Evolutionary conservation across 23 red algal species (phyloP), one percentile per base, ranked within the genome.

Genomic region (Gracilaria gracilis): DNA sequence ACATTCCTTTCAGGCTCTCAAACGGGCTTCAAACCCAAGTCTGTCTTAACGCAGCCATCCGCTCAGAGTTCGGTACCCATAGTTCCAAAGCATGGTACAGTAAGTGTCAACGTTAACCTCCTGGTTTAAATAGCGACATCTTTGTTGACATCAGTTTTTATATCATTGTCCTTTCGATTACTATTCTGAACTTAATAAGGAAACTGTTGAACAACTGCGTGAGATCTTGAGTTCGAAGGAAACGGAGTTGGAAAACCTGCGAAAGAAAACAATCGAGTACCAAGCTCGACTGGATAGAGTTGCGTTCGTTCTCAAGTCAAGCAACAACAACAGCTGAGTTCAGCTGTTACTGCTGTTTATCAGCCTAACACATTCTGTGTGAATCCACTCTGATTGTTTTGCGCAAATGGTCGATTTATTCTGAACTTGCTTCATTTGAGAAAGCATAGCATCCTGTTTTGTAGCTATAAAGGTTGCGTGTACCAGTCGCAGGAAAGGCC

Each of bases 211-310:
- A 50, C 72, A 77, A 34, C 72, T 77, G 27, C 72, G 42, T 23
- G 72, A 50, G 0, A 77, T 77, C 31, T 50, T 77, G 72, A 46
- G 34, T 25, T 77, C 72, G 39, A 77, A 77, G 72, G 72, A 77
- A 51, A 49, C 15, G 72, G 72, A 77, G 38, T 31, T 77, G 72
- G 72, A 77, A 51, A 77, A 31, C 27, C 27, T 77, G 40, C 38
- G 27, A 28, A 77, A 77, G 40, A 77, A 77, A 77, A 51, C 31
- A 49, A 20, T 51, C 0, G 72, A 77, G 72, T 77, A 77, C n/a
- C 72, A 77, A 37, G 72, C 72, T 51, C 72, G 72, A 23, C 72
- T 77, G 42, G 72, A 77, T 31, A 77, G 72, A 50, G 72, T 77
- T 51, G 72, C 72, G 27, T 1, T 31, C 9, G 39, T 31, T 48